Conservation (phyloP, 2,329 filamentous ascomycete species). For the Trichophyton schoenleinii region DNA sequence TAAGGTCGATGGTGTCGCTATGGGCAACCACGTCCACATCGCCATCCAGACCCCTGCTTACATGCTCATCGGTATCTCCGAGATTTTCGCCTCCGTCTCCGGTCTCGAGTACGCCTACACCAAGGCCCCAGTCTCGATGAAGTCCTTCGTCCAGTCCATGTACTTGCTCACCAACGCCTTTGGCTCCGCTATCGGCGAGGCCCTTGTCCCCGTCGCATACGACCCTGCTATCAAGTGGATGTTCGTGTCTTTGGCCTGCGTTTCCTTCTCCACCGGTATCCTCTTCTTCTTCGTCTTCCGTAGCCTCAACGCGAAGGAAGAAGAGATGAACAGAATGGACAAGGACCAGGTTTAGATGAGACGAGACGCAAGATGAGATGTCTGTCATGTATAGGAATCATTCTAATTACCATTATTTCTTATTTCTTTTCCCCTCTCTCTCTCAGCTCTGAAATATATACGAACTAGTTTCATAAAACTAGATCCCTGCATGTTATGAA, state of each 20-base stretch:
- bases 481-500: neutral
- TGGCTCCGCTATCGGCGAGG: conserved; percentile 47
- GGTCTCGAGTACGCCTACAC: conserved; percentile 62
- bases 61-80: conserved; percentile 37
- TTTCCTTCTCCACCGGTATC: conserved; percentile 38
- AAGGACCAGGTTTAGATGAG: conserved; percentile 18
- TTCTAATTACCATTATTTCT: neutral
- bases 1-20: conserved; percentile 20
- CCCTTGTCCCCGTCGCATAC: conserved; percentile 46
- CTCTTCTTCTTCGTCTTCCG: conserved; percentile 43
- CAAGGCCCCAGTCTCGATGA: conserved; percentile 58
- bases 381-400: conserved; percentile 1
- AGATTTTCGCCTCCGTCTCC: conserved; percentile 53
- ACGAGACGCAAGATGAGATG: neutral
- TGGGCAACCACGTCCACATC: conserved; percentile 33
- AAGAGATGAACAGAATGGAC: conserved; percentile 40
- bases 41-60: conserved; percentile 36
- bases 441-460: neutral
- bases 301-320: conserved; percentile 38
- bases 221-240: conserved; percentile 57
- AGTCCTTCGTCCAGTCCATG: conserved; percentile 47
- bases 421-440: neutral
- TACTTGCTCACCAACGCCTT: conserved; percentile 48
- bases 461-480: neutral
- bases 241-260: conserved; percentile 46